Percentiles rank a stretch among this genome's conserved stretches.
Conservation (phyloP, 495 filamentous ascomycete genomes). For the Lasiosphaeris hirsuta region DNA sequence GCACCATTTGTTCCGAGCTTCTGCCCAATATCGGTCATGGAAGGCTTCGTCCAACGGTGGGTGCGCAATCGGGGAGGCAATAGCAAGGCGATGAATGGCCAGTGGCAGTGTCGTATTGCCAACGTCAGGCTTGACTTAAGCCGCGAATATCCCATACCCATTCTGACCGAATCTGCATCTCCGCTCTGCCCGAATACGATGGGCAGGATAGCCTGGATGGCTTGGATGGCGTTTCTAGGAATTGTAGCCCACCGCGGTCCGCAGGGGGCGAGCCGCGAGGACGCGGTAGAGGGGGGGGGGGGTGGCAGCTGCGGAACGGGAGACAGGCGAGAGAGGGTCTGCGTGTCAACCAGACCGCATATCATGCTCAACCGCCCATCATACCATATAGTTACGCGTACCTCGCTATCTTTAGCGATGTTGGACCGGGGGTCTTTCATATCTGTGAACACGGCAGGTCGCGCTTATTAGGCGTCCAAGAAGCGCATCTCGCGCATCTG, state of each 20-base stretch:
- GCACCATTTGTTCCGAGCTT: constrained; percentile 3
- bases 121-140: constrained; percentile 11
- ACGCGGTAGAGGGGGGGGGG: too few species aligned
- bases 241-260: too few species aligned
- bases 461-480: constrained; percentile 2
- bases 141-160: constrained; percentile 16
- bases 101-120: constrained; percentile 2
- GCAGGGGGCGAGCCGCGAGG: too few species aligned
- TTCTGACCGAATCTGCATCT: not conserved
- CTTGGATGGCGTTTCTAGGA: too few species aligned
- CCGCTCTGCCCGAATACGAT: constrained; percentile 11
- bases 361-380: too few species aligned
- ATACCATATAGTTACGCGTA: too few species aligned
- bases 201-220: too few species aligned
- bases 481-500: not conserved
- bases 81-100: not conserved
- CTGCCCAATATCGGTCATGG: constrained; percentile 7
- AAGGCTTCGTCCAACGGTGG: not conserved
- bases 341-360: not conserved
- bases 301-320: too few species aligned
- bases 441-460: constrained; percentile 7
- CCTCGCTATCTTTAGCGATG: constrained; percentile 2
- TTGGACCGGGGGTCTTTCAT: constrained; percentile 1
- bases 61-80: not conserved
- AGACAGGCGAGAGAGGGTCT: not conserved